phyloP scores from a whole-genome alignment of 2,329 filamentous ascomycete species.

The Ceratocystis diversiconidia region DNA sequence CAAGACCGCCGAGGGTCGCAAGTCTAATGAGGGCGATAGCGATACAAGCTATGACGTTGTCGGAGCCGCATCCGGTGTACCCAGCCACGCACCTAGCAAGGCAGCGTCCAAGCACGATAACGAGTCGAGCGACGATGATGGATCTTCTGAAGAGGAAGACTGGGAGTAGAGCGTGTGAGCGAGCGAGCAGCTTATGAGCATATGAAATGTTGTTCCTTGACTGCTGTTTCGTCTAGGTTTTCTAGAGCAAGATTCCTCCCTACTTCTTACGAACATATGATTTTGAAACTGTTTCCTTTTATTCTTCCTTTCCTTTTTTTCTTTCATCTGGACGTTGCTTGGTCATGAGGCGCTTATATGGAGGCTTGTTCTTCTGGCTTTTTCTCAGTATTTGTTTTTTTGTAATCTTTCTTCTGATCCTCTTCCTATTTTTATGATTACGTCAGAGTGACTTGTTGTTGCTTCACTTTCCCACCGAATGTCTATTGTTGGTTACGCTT shows the following conservation, averaged over 20 bases:
- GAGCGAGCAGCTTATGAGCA: neutral
- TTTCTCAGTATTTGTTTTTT: neutral
- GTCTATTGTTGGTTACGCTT: constrained; percentile 1
- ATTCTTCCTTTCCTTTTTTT: constrained; percentile 5
- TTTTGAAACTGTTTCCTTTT: no score
- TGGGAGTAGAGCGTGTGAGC: constrained; percentile 46
- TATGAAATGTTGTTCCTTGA: no score
- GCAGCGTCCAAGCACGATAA: constrained; percentile 35
- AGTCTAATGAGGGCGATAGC: constrained; percentile 79
- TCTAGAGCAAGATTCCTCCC: no score
- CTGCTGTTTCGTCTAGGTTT: neutral
- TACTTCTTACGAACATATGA: constrained; percentile 14
- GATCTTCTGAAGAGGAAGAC: constrained; percentile 47
- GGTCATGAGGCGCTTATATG: constrained; percentile 9
- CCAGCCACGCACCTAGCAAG: constrained; percentile 57
- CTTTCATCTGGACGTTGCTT: constrained; percentile 10
- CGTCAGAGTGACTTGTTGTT: neutral
- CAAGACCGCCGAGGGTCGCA: constrained; percentile 45
- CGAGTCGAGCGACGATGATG: constrained; percentile 41
- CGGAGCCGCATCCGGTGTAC: constrained; percentile 57
- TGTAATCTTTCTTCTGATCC: neutral
- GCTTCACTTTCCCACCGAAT: neutral
- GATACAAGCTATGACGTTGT: constrained; percentile 95
- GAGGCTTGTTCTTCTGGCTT: constrained; percentile 4
- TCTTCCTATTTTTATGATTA: neutral